Base-by-base conservation (phyloP, 2,329 filamentous ascomycete genomes). In the Aphanocladium album region DNA sequence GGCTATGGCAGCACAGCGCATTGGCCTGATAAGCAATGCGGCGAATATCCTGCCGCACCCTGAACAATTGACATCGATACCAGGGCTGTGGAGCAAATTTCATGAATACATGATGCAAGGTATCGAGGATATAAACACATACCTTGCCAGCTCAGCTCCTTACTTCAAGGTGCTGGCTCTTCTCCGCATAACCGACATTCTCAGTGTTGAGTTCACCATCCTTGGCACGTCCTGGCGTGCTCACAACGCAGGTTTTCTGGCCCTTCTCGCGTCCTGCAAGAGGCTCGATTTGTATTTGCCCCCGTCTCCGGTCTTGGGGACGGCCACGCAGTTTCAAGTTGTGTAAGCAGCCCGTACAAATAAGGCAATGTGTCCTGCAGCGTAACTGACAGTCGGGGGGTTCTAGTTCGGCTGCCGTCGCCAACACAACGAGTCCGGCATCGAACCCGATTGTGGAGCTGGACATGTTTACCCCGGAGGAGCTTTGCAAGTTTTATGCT, bases 341-440 rank as follows among this genome's bases (percentile, higher is more conserved):
- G 35, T 56, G 53, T 56, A 46, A 33, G 53, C 11, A 21, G 21
- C 14, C n/a, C 2, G 6, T 16, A 14, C 51, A 5, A 14, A 23
- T 35, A 2, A 39, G 14, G 8, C 17, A 41, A 12, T n/a, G 21
- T 5, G 14, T 17, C 19, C 5, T 14, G n/a, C 21, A 25, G 4
- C 17, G 8, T 43, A 41, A 35, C 53, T 56, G 21, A 56, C n/a
- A n/a, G n/a, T n/a, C 53, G 16, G 25, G 21, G 19, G 12, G 14
- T 30, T 37, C 11, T 8, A 56, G 51, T 25, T 33, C 39, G 37
- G 53, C 53, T 23, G 53, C 27, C 9, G 8, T 56, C 8, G 53
- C 53, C 39, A 56, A 56, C 39, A 45, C 53, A 35, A 56, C 53
- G 23, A 56, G 53, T n/a, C 53, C 53, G 7, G 53, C 53, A 3